phyloP scores from a whole-genome alignment of 2,329 filamentous ascomycete genomes.

The Claviceps pusilla region DNA sequence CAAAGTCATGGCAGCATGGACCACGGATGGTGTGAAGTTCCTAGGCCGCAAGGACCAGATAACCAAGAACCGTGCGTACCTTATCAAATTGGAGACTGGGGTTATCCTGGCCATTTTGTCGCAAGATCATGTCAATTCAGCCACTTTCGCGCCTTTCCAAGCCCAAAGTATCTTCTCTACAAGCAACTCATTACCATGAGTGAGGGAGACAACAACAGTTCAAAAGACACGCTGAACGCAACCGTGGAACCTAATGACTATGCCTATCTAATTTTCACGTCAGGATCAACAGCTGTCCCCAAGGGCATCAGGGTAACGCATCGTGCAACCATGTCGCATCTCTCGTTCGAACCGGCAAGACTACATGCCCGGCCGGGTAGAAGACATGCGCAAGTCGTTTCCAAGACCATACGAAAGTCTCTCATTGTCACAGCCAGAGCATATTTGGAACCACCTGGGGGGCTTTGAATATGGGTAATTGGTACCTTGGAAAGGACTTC shows the following conservation, averaged over 20 bases:
- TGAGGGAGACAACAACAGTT: background rate
- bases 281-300: background rate
- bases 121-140: conserved; percentile 7
- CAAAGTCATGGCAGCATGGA: conserved; percentile 15
- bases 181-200: background rate
- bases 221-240: background rate
- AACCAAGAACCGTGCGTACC: conserved; percentile 20
- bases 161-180: background rate
- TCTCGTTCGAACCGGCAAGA: background rate
- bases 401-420: background rate
- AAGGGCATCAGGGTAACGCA: background rate
- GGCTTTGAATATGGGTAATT: no score
- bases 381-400: background rate
- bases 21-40: conserved; percentile 10
- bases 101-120: conserved; percentile 14
- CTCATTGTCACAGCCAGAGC: no score
- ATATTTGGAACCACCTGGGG: no score
- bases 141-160: conserved; percentile 2
- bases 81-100: conserved; percentile 20
- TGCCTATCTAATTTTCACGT: background rate
- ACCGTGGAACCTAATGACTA: background rate
- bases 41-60: conserved; percentile 14
- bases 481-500: no score
- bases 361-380: background rate
- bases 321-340: background rate